Conservation (phyloP, 176 grass and related monocot genomes). For the Oryza meridionalis region DNA sequence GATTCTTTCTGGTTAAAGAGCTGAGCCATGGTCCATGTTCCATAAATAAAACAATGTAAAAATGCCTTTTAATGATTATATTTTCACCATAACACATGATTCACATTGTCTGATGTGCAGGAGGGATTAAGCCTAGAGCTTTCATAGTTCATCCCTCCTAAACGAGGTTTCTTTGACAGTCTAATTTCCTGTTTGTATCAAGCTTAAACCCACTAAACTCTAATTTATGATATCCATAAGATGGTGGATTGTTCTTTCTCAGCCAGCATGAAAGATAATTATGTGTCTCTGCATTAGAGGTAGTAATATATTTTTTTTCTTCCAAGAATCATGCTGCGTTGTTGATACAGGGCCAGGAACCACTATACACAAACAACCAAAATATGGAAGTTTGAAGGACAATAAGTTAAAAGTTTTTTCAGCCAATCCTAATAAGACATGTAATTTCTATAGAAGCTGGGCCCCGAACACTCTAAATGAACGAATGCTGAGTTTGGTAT, state of each 20-base stretch:
- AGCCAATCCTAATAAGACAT: conserved; percentile 9
- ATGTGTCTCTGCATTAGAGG: background rate
- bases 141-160: background rate
- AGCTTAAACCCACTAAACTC: conserved; percentile 3
- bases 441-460: background rate
- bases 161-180: background rate
- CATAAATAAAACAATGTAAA: background rate
- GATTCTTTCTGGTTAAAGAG: no score
- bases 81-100: background rate
- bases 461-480: background rate
- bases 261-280: background rate
- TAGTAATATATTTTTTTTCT: background rate
- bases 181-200: conserved; percentile 7
- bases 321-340: background rate
- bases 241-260: background rate
- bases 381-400: background rate
- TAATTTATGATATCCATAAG: background rate
- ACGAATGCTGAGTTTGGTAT: background rate
- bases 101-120: background rate
- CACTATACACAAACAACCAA: background rate
- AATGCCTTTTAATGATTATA: background rate
- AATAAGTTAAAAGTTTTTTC: background rate
- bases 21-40: no score
- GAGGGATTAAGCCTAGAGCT: conserved; percentile 20
- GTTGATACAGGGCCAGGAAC: background rate